Percentiles rank a stretch among this genome's conserved stretches.
These are phyloP conservation scores for Puccinia hordei DNA, from an alignment of 1,284 basidiomycete species.

Conservation along the genomic window DNA sequence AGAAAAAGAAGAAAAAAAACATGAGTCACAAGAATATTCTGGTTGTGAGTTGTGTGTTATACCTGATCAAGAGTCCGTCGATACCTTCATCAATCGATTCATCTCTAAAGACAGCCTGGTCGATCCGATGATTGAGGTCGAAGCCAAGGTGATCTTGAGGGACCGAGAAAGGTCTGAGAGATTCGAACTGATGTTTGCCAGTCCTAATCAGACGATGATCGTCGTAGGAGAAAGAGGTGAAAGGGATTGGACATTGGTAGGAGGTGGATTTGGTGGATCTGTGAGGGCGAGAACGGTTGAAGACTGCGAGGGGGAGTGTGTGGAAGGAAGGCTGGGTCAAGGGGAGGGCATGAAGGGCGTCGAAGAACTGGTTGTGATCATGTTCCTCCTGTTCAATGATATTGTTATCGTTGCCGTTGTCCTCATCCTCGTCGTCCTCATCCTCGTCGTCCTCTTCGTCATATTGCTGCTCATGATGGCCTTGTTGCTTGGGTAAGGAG, in stretches of 20 bases:
- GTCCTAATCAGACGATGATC: slow-evolving; percentile 4
- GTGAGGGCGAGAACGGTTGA: background rate
- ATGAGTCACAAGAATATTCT: background rate
- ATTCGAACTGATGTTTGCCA: slow-evolving; percentile 1
- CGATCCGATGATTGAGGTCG: slow-evolving; percentile 21
- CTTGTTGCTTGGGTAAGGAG: no score
- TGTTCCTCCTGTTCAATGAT: no score
- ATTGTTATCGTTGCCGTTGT: no score
- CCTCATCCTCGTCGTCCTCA: no score
- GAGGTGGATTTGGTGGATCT: background rate
- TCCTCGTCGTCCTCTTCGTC: background rate
- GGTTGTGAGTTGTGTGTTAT: background rate
- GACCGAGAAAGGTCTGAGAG: background rate
- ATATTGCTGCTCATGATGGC: background rate
- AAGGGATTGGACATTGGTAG: slow-evolving; percentile 35
- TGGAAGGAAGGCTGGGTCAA: background rate
- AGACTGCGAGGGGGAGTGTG: background rate
- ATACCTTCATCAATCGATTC: slow-evolving; percentile 38
- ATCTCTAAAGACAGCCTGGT: slow-evolving; percentile 6
- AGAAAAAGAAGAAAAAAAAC: no score
- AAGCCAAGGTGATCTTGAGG: background rate
- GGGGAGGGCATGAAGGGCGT: background rate
- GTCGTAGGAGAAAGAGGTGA: slow-evolving; percentile 42
- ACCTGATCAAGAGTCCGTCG: slow-evolving; percentile 42
- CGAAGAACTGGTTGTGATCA: background rate